Base-by-base conservation (phyloP, 1,139 yeast species). In the Zygoascus meyerae region DNA sequence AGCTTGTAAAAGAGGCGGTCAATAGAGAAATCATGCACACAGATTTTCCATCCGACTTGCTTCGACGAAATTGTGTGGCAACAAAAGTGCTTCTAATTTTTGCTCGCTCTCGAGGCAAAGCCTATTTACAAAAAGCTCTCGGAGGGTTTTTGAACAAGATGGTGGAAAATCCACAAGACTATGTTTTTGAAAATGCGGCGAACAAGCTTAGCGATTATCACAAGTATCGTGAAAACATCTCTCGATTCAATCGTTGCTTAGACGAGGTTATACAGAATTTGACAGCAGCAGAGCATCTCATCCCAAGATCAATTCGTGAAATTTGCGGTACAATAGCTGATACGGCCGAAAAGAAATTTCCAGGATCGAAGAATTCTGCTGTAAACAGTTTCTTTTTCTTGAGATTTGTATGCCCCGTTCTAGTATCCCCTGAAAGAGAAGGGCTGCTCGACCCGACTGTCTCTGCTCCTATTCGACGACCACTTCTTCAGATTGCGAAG, bases 361-460 rank as follows among this genome's bases (percentile, higher is more conserved):
- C 83, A 1, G 85, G 79, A 42, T 70, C 81, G 48, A 52, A 52
- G 21, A 56, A 54, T 34, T 73, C 81, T 44, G 92, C 95, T 0
- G 86, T 86, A 16, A 94, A 95, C 0, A 83, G 95, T 0, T 87
- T 86, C 59, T 67, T 87, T 34, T 86, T 87, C 60, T 70, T 89
- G 53, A 71, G 95, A 53, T 82, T 84, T 54, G 73, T 86, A 45
- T 86, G 95, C 59, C 97, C 97, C 3, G 90, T 90, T 0, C 75
- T 89, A 48, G 86, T 87, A 6, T 80, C 89, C 44, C 95, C 95
- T 0, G 94, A 85, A 52, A 71, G 81, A 5, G 77, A 80, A 42
- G 62, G 62, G 5, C 44, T 65, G 18, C 45, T 65, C 12, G 59
- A 55, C 15, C 45, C 40, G 15, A 51, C 63, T 7, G 64, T 63